Evolutionary conservation across 2,329 filamentous ascomycete genomes (phyloP).

Genomic region (Huntiella bhutanensis): DNA sequence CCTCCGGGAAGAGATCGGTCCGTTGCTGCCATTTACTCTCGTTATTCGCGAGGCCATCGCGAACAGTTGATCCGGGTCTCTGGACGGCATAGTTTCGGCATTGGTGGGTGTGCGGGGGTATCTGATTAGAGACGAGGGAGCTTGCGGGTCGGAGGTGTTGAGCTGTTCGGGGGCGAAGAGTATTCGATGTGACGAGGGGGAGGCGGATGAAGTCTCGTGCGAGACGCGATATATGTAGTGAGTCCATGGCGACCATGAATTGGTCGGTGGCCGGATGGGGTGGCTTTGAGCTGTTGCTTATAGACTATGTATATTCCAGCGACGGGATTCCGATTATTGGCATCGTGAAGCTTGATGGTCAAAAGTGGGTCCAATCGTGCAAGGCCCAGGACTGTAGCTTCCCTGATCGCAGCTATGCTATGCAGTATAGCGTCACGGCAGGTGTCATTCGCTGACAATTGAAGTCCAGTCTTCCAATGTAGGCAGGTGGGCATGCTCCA

Average conservation of each 20-base stretch:
- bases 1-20: constrained; percentile 51
- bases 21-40: constrained; percentile 78
- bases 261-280: too few species aligned
- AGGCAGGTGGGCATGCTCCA: too few species aligned
- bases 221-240: constrained; percentile 54
- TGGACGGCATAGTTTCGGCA: constrained; percentile 16
- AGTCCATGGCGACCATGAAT: constrained; percentile 45
- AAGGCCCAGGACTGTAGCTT: too few species aligned
- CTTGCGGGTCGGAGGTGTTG: constrained; percentile 11
- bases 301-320: too few species aligned
- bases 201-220: constrained; percentile 69
- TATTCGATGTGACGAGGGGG: constrained; percentile 33
- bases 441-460: too few species aligned
- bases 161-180: constrained; percentile 24
- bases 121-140: background rate
- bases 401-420: too few species aligned
- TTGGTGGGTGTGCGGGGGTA: constrained; percentile 14
- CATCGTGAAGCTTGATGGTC: background rate
- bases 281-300: too few species aligned
- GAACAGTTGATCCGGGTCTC: constrained; percentile 3
- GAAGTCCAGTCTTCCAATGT: too few species aligned
- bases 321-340: background rate
- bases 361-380: too few species aligned
- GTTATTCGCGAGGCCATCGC: constrained; percentile 19
- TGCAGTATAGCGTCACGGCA: too few species aligned